Percentiles rank a stretch among this genome's conserved stretches.
These are phyloP conservation scores for Vitis hybrid DNA, from an alignment of 177 flowering plant genomes.

Conservation along the genomic window DNA sequence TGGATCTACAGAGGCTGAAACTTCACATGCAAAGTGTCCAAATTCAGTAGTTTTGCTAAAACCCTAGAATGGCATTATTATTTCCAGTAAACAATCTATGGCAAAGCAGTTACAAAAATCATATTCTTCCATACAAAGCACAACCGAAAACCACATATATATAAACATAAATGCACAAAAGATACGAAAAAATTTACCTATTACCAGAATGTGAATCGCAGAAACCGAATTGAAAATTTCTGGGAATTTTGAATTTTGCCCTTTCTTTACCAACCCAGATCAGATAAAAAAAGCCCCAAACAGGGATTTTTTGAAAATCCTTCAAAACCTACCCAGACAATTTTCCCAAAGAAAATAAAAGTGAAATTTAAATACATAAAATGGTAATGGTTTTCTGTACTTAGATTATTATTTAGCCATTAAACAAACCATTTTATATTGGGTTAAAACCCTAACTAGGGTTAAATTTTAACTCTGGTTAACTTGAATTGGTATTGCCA, in stretches of 20 bases:
- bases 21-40: background rate
- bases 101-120: background rate
- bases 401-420: background rate
- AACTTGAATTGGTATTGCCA: background rate
- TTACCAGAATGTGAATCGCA: constrained; percentile 7
- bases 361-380: background rate
- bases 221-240: constrained; percentile 9
- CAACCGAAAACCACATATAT: background rate
- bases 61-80: constrained; percentile 1
- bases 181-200: constrained; percentile 12
- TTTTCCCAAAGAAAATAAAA: background rate
- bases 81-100: constrained; percentile 1
- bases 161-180: background rate
- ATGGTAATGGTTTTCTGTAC: constrained; percentile 2
- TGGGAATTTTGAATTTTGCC: constrained; percentile 1
- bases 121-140: constrained; percentile 5
- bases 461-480: constrained; percentile 24
- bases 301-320: constrained; percentile 1
- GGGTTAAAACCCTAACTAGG: constrained; percentile 17
- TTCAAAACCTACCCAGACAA: background rate
- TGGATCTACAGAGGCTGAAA: background rate
- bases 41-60: constrained; percentile 1
- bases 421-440: background rate
- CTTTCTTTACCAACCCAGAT: constrained; percentile 4
- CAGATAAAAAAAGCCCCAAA: background rate